Percentiles rank a stretch among this genome's conserved stretches.
Conservation (phyloP, 208 protist species). For the Acanthamoeba culbertsoni region DNA sequence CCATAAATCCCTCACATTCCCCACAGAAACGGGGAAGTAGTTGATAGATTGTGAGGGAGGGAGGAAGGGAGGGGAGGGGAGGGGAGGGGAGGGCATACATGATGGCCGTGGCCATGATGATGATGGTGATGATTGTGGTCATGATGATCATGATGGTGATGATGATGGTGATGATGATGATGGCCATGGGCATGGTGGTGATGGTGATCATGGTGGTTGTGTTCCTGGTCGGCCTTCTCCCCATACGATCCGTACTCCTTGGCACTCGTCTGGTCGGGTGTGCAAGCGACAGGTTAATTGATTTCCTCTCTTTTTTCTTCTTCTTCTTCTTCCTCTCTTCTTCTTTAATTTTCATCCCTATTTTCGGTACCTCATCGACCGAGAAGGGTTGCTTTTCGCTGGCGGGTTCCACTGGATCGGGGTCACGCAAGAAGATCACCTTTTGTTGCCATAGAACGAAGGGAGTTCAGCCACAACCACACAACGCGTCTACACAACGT, state of each 20-base stretch:
- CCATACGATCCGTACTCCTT: background rate
- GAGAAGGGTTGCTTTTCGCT: background rate
- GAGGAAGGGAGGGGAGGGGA: background rate
- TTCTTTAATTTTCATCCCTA: too few species aligned
- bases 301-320: too few species aligned
- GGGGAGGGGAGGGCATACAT: background rate
- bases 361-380: background rate
- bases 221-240: background rate
- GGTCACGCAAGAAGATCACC: background rate
- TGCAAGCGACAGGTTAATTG: too few species aligned
- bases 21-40: background rate
- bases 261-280: background rate
- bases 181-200: background rate
- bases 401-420: background rate
- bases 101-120: background rate
- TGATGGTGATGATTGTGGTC: constrained; percentile 5
- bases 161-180: background rate
- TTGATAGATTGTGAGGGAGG: too few species aligned
- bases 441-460: background rate
- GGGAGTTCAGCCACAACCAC: background rate
- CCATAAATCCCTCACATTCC: background rate
- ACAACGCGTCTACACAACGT: background rate
- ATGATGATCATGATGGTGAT: background rate
- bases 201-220: background rate
- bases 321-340: too few species aligned